These are phyloP conservation scores for Hygrocybe punicea DNA, from an alignment of 768 basidiomycete genomes.

Conservation along the genomic window DNA sequence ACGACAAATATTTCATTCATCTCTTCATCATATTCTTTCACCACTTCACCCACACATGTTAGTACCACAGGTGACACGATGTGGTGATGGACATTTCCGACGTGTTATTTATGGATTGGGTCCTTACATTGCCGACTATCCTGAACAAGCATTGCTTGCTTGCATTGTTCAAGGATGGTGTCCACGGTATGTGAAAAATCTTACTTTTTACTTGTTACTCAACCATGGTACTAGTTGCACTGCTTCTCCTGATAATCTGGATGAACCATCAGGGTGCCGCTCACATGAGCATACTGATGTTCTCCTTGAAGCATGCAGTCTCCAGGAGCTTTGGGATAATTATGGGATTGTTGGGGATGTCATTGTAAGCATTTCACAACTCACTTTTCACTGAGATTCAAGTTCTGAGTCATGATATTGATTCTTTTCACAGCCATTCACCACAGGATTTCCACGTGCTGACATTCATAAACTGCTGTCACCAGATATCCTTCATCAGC, in stretches of 20 bases:
- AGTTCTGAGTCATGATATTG: neutral
- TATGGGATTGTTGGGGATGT: slow-evolving; percentile 34
- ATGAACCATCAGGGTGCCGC: slow-evolving; percentile 18
- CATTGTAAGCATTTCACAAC: slow-evolving; percentile 28
- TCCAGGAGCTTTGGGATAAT: slow-evolving; percentile 25
- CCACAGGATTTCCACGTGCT: slow-evolving; percentile 28
- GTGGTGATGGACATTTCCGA: slow-evolving; percentile 30
- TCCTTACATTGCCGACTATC: slow-evolving; percentile 41
- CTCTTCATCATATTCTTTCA: slow-evolving; percentile 22
- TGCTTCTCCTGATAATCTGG: slow-evolving; percentile 20
- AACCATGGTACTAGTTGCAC: slow-evolving; percentile 22
- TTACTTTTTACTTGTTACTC: neutral
- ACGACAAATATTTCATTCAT: slow-evolving; percentile 30
- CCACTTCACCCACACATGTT: slow-evolving; percentile 26
- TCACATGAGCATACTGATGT: slow-evolving; percentile 18
- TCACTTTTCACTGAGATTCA: slow-evolving; percentile 10
- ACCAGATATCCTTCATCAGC: slow-evolving; percentile 35
- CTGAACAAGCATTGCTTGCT: slow-evolving; percentile 33
- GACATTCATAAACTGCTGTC: slow-evolving; percentile 34
- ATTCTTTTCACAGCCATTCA: neutral
- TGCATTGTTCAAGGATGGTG: slow-evolving; percentile 39
- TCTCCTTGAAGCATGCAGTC: slow-evolving; percentile 17
- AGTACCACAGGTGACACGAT: slow-evolving; percentile 21
- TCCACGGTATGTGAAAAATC: slow-evolving; percentile 28
- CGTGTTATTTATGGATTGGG: slow-evolving; percentile 31